Evolutionary conservation across 1,139 yeast genomes (phyloP).

Genomic region (Yamadazyma conglobata): DNA sequence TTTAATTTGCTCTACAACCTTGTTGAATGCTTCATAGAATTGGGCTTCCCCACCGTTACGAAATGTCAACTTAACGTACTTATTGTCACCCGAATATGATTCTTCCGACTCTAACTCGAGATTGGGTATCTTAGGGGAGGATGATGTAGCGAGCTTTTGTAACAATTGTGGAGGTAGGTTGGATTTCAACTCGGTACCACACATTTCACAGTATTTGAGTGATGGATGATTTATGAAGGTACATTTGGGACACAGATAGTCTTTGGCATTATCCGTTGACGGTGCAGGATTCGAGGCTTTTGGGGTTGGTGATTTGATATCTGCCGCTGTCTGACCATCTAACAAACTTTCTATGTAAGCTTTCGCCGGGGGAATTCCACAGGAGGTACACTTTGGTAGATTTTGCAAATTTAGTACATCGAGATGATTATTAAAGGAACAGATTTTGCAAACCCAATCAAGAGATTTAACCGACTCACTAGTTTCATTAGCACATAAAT

Average conservation of each 20-base stretch:
- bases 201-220: constrained; percentile 76
- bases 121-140: too few species aligned
- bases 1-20: constrained; percentile 40
- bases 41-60: constrained; percentile 55
- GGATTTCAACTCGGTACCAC: constrained; percentile 59
- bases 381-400: constrained; percentile 63
- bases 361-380: constrained; percentile 56
- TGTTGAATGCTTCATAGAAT: constrained; percentile 42
- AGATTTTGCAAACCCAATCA: constrained; percentile 85
- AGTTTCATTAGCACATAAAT: not conserved
- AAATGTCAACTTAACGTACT: constrained; percentile 57
- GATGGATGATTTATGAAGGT: constrained; percentile 86
- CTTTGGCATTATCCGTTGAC: constrained; percentile 6
- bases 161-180: constrained; percentile 16
- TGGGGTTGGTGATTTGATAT: too few species aligned
- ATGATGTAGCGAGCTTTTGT: constrained; percentile 5
- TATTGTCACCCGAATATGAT: constrained; percentile 28
- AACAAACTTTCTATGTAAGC: constrained; percentile 11
- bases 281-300: not conserved
- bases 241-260: constrained; percentile 62
- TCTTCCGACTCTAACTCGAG: constrained; percentile 26
- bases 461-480: constrained; percentile 8
- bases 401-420: constrained; percentile 28
- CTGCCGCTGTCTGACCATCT: constrained; percentile 1
- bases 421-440: constrained; percentile 63